Conservation (phyloP, 164 flowering plant genomes). For the Buxus sempervirens region DNA sequence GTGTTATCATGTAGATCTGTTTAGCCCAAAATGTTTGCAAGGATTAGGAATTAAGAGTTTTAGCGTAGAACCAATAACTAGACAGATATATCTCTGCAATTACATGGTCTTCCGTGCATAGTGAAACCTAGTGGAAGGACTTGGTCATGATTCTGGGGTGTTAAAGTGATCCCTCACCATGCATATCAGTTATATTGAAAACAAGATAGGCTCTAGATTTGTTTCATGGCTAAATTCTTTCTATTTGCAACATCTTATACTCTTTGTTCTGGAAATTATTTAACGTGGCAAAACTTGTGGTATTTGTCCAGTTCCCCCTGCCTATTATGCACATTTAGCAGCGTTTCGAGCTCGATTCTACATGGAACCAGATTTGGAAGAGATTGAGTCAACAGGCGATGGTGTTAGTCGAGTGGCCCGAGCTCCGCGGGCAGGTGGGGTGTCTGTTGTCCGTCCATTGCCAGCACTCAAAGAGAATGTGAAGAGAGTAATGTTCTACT, state of each 20-base stretch:
- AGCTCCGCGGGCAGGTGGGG: constrained; percentile 33
- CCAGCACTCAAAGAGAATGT: constrained; percentile 93
- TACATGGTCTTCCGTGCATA: too few relatives aligned
- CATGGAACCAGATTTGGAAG: constrained; percentile 76
- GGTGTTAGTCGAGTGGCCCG: constrained; percentile 24
- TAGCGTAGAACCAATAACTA: too few relatives aligned
- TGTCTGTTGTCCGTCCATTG: constrained; percentile 56
- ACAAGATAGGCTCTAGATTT: too few relatives aligned
- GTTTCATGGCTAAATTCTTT: too few relatives aligned
- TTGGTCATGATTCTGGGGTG: too few relatives aligned
- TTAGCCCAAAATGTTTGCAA: too few relatives aligned
- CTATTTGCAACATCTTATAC: not conserved
- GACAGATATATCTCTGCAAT: too few relatives aligned
- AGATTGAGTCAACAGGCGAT: constrained; percentile 40
- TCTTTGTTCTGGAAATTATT: not conserved
- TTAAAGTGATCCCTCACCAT: too few relatives aligned
- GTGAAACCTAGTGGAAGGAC: too few relatives aligned
- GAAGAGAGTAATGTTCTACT: constrained; percentile 91
- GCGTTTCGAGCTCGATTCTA: constrained; percentile 96
- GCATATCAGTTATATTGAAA: too few relatives aligned
- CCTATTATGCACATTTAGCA: constrained; percentile 91
- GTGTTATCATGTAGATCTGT: too few relatives aligned
- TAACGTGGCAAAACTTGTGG: not conserved
- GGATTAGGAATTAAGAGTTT: too few relatives aligned
- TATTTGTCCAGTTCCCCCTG: constrained; percentile 77